These are phyloP conservation scores for Diaporthe citrichinensis DNA, from an alignment of 2,329 filamentous ascomycete species.

Conservation along the genomic window DNA sequence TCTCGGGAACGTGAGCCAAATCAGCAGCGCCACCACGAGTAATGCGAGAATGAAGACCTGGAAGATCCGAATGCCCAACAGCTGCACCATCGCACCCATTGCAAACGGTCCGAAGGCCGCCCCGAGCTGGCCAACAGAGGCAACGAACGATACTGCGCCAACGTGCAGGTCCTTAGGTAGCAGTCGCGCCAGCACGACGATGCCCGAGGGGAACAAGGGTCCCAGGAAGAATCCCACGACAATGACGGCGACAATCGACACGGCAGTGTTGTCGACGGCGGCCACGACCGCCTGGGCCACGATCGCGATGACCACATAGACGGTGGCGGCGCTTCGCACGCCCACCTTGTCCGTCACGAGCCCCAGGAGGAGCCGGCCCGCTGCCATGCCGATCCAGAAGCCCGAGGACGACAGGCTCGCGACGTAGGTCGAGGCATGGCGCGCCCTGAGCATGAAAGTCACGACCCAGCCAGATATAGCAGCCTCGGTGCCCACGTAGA, in stretches of 20 bases:
- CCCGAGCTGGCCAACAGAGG: slow-evolving; percentile 59
- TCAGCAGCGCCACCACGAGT: slow-evolving; percentile 41
- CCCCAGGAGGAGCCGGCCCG: slow-evolving; percentile 54
- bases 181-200: slow-evolving; percentile 54
- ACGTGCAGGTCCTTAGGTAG: slow-evolving; percentile 58
- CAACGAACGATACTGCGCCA: slow-evolving; percentile 58
- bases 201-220: slow-evolving; percentile 58
- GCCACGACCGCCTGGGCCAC: slow-evolving; percentile 44
- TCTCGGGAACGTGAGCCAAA: slow-evolving; percentile 42
- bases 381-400: slow-evolving; percentile 61
- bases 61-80: slow-evolving; percentile 55
- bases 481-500: slow-evolving; percentile 60
- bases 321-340: slow-evolving; percentile 46
- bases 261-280: slow-evolving; percentile 40
- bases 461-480: slow-evolving; percentile 62
- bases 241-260: slow-evolving; percentile 51
- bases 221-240: slow-evolving; percentile 56
- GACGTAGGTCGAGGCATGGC: slow-evolving; percentile 52
- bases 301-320: slow-evolving; percentile 46
- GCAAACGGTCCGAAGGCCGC: slow-evolving; percentile 58
- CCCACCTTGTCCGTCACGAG: slow-evolving; percentile 51
- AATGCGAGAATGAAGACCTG: slow-evolving; percentile 48
- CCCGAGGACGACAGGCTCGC: slow-evolving; percentile 58
- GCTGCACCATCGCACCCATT: slow-evolving; percentile 57
- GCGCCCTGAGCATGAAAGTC: slow-evolving; percentile 59